Evolutionary conservation across 2,329 filamentous ascomycete genomes (phyloP).

Genomic region (Hypoxylon sp.): DNA sequence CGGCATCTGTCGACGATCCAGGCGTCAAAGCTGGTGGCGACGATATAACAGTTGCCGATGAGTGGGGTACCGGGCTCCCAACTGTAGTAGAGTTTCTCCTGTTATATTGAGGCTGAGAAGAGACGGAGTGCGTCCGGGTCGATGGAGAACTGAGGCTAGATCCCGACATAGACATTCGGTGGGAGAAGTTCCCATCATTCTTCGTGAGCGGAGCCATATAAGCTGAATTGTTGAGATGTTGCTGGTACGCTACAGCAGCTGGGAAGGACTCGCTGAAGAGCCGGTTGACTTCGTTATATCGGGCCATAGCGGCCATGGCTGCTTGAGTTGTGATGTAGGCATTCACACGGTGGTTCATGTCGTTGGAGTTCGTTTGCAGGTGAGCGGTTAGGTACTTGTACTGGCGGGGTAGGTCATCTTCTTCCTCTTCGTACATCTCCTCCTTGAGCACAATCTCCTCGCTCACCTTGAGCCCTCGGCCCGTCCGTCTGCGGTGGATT

Average conservation of each 20-base stretch:
- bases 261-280: slow-evolving; percentile 65
- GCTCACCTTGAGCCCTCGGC: slow-evolving; percentile 83
- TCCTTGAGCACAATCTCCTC: slow-evolving; percentile 90
- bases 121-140: slow-evolving; percentile 36
- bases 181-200: slow-evolving; percentile 23
- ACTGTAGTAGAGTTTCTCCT: slow-evolving; percentile 38
- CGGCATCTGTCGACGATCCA: slow-evolving; percentile 44
- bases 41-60: slow-evolving; percentile 37
- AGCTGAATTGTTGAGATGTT: slow-evolving; percentile 50
- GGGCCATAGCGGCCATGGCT: slow-evolving; percentile 61
- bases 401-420: slow-evolving; percentile 80
- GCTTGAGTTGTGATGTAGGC: slow-evolving; percentile 61
- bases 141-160: slow-evolving; percentile 40
- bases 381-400: slow-evolving; percentile 75
- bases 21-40: slow-evolving; percentile 52
- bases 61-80: slow-evolving; percentile 31
- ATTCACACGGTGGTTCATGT: slow-evolving; percentile 74
- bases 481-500: slow-evolving; percentile 90
- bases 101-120: slow-evolving; percentile 43
- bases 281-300: slow-evolving; percentile 63
- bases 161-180: slow-evolving; percentile 31
- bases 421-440: slow-evolving; percentile 97
- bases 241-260: slow-evolving; percentile 53
- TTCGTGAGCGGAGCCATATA: slow-evolving; percentile 51
- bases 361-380: slow-evolving; percentile 71